Base-by-base conservation (phyloP, 2,329 filamentous ascomycete genomes). In the Calycina herbarum region DNA sequence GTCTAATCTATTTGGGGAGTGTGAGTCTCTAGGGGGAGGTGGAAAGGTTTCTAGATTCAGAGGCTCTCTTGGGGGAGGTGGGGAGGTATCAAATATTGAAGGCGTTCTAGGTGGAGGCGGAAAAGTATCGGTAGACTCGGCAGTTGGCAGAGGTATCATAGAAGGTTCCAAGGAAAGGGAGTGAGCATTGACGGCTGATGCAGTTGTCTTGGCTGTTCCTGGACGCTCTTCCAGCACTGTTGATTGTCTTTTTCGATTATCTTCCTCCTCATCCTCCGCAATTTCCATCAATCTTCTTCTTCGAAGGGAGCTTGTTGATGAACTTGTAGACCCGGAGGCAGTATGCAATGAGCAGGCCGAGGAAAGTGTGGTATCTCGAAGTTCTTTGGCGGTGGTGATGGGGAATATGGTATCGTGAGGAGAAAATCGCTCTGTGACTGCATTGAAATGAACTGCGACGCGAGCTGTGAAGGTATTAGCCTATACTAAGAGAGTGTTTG, bases 341-440 rank as follows among this genome's bases (percentile, higher is more conserved):
- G 94, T 91, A 78, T 97, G 93, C 63, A 97, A 82, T 56, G 93
- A 93, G 78, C 94, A 97, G 63, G 92, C 92, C 38, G 93, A 88
- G 10, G 93, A 94, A 62, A 99, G 85, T 70, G 92, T 91, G 67
- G 91, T 90, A 77, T 99, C 95, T 75, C 89, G 94, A 65, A 99
- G 85, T 66, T 95, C 93, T 71, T 90, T 89, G 48, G 92, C 83
- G 15, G 85, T 81, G 60, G 88, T 81, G 64, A 98, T 91, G 65
- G 91, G 85, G 76, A 97, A 92, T 42, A 89, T 86, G 38, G 92
- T 91, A 78, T 97, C 94, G 80, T 96, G 91, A 0, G 94, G 94
- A 40, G 90, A 86, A 77, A 97, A 96, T 62, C 82, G 82, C 72
- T 91, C 88, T 76, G 86, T 88, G 45, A 91, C 78, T 63, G 86